Percentiles rank a stretch among this genome's conserved stretches.
Conservation (phyloP, 768 basidiomycete genomes). For the Erythrobasidium yunnanense region DNA sequence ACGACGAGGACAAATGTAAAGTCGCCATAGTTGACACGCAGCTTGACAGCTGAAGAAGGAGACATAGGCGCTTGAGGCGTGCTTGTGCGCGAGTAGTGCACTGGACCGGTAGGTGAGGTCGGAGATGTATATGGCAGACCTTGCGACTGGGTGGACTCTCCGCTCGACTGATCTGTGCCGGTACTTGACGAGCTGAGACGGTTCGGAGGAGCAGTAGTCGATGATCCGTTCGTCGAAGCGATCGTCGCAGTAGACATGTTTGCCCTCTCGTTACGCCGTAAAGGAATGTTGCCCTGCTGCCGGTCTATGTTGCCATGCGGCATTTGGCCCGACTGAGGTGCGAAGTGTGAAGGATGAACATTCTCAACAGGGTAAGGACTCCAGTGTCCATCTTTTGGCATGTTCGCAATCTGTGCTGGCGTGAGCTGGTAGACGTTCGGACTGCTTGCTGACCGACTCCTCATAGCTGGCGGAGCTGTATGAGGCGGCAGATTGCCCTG, state of each 20-base stretch:
- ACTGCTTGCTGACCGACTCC: constrained; percentile 43
- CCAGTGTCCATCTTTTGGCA: constrained; percentile 11
- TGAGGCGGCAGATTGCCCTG: constrained; percentile 26
- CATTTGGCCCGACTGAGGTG: background rate
- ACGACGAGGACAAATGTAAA: constrained; percentile 93
- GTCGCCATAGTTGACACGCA: constrained; percentile 89
- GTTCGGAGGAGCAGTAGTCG: constrained; percentile 26
- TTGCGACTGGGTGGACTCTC: constrained; percentile 33
- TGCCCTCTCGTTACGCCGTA: background rate
- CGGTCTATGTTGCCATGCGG: background rate
- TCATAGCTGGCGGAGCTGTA: constrained; percentile 37
- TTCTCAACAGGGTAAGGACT: constrained; percentile 12
- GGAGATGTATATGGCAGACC: constrained; percentile 26
- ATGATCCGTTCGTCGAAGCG: constrained; percentile 27
- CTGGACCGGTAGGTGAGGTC: constrained; percentile 23
- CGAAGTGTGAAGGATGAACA: constrained; percentile 6
- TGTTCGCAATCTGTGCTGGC: constrained; percentile 13
- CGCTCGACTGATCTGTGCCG: constrained; percentile 34
- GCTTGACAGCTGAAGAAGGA: constrained; percentile 52
- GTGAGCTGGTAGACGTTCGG: constrained; percentile 44
- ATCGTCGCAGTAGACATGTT: constrained; percentile 33
- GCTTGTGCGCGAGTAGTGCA: background rate
- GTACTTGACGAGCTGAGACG: constrained; percentile 33
- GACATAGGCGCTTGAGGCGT: constrained; percentile 5
- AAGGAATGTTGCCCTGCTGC: too few relatives aligned